phyloP scores from a whole-genome alignment of 345 rosid species.

The Dipteronia dyeriana region DNA sequence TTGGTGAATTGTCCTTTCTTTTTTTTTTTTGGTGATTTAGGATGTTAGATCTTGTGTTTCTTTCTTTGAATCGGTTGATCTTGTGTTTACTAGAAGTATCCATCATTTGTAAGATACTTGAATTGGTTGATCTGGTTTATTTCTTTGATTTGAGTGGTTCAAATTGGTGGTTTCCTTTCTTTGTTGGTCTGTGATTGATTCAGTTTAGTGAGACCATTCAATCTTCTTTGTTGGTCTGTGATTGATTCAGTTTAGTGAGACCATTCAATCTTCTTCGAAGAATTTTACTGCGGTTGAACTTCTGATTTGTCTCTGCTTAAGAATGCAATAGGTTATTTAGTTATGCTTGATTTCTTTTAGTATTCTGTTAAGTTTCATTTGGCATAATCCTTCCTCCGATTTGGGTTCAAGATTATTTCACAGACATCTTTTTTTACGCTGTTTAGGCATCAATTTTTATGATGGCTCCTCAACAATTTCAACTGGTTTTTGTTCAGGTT shows the following conservation, averaged over 20 bases:
- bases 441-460: background rate
- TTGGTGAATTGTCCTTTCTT: conserved; percentile 8
- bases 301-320: background rate
- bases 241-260: background rate
- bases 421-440: no score
- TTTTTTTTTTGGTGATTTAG: background rate
- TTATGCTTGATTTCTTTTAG: background rate
- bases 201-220: background rate
- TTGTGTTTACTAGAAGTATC: background rate
- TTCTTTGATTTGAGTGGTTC: conserved; percentile 12
- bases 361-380: background rate
- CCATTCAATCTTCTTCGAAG: background rate
- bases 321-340: background rate
- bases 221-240: background rate
- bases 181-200: background rate
- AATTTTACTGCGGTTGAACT: background rate
- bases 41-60: conserved; percentile 10
- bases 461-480: background rate
- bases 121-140: conserved; percentile 1
- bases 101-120: background rate
- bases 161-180: background rate
- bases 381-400: background rate
- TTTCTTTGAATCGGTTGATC: background rate
- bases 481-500: conserved; percentile 46
- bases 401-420: background rate